phyloP scores from a whole-genome alignment of 306 rosid genomes.

The Carpinus fangiana region DNA sequence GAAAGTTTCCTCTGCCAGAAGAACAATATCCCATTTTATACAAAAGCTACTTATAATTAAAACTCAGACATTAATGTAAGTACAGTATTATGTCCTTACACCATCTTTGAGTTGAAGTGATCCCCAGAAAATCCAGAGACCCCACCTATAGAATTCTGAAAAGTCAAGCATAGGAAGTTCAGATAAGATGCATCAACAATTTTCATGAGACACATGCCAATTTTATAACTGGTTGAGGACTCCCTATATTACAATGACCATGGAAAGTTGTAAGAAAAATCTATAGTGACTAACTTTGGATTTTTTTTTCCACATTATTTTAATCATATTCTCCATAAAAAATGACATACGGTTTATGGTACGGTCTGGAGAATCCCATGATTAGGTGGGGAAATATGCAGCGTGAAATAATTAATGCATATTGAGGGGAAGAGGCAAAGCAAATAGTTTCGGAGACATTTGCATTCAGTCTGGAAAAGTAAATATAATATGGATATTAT shows the following conservation, averaged over 20 bases:
- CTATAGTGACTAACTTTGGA: neutral
- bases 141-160: conserved; percentile 95
- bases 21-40: neutral
- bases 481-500: neutral
- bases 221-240: neutral
- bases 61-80: neutral
- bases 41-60: neutral
- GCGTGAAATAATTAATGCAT: neutral
- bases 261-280: neutral
- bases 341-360: neutral
- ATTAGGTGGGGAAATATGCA: neutral
- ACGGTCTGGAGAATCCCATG: neutral
- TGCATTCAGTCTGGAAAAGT: neutral
- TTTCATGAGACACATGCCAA: neutral
- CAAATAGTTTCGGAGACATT: neutral
- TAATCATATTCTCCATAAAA: neutral
- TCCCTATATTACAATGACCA: neutral
- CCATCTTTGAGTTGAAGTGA: conserved; percentile 70
- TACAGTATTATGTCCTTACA: conserved; percentile 44
- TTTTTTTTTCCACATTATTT: neutral
- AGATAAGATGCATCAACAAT: neutral
- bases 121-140: conserved; percentile 81
- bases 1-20: neutral
- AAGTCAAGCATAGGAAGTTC: neutral
- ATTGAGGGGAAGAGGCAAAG: neutral